Percentiles rank a stretch among this genome's conserved stretches.
phyloP scores from a whole-genome alignment of 345 rosid genomes.

The Salix suchowensis region DNA sequence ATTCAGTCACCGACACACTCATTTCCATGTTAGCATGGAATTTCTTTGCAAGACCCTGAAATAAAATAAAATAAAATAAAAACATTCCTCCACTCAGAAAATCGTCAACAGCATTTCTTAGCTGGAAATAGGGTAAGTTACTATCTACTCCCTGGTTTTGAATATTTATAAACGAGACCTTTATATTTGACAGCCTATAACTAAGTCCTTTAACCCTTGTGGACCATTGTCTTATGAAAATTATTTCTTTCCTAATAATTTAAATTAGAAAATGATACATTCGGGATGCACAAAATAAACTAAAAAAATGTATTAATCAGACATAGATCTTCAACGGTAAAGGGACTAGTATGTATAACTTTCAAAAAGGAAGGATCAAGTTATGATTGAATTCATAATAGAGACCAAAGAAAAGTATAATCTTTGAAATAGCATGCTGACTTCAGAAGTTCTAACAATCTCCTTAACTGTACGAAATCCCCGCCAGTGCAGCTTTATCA shows the following conservation, averaged over 20 bases:
- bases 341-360: not conserved
- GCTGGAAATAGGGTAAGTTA: not conserved
- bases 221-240: not conserved
- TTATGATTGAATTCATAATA: not conserved
- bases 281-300: not conserved
- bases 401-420: not conserved
- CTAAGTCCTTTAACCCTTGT: not conserved
- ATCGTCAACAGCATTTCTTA: not conserved
- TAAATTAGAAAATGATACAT: not conserved
- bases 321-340: not conserved
- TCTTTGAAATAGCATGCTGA: not conserved
- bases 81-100: not conserved
- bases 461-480: not conserved
- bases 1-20: not conserved
- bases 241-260: not conserved
- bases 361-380: too few relatives aligned
- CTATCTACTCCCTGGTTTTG: not conserved
- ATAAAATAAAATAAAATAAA: not conserved
- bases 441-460: not conserved
- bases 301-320: not conserved
- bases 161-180: not conserved
- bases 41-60: not conserved
- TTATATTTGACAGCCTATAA: not conserved
- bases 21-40: not conserved
- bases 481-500: not conserved